Evolutionary conservation across 352 stramenopile species (phyloP).

Genomic region (Hyaloperonospora brassicae): DNA sequence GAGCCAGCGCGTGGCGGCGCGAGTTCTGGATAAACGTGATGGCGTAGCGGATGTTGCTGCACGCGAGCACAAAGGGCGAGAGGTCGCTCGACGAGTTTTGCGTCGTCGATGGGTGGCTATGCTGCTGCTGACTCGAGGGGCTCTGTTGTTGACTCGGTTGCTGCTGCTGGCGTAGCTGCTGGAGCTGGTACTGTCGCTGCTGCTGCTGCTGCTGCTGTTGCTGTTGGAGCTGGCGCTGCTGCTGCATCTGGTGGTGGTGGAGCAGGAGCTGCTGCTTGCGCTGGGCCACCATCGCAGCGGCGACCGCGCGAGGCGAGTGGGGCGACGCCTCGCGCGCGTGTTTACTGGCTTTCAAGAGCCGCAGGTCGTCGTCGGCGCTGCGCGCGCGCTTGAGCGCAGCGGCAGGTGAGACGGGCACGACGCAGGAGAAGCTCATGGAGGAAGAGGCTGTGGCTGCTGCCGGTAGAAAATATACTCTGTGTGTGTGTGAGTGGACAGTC

Average conservation of each 20-base stretch:
- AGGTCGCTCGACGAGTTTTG: constrained; percentile 2
- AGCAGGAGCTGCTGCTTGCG: constrained; percentile 22
- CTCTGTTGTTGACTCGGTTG: not conserved
- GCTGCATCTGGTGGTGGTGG: constrained; percentile 14
- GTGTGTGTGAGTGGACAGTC: too few species aligned
- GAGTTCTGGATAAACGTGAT: constrained; percentile 75
- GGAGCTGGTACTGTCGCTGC: constrained; percentile 17
- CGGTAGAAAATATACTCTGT: too few species aligned
- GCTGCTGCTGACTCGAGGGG: too few species aligned
- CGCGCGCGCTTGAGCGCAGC: constrained; percentile 51
- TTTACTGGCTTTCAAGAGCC: constrained; percentile 60
- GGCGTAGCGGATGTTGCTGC: constrained; percentile 52
- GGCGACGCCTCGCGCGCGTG: constrained; percentile 40
- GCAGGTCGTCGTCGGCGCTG: constrained; percentile 42
- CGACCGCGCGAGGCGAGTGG: constrained; percentile 27
- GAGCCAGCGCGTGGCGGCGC: constrained; percentile 53
- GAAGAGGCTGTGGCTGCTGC: not conserved
- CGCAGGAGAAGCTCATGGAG: constrained; percentile 55
- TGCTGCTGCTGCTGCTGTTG: constrained; percentile 11
- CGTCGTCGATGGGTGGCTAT: too few species aligned
- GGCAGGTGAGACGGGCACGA: constrained; percentile 36
- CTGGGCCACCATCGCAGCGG: constrained; percentile 20
- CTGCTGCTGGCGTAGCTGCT: constrained; percentile 13
- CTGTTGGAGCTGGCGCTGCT: constrained; percentile 11
- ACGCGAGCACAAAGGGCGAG: constrained; percentile 42